A percentile compares a stretch with the other conserved stretches of the same genome.
These are phyloP conservation scores for Paradendryphiella salina DNA, from an alignment of 2,329 filamentous ascomycete genomes.

Conservation along the genomic window DNA sequence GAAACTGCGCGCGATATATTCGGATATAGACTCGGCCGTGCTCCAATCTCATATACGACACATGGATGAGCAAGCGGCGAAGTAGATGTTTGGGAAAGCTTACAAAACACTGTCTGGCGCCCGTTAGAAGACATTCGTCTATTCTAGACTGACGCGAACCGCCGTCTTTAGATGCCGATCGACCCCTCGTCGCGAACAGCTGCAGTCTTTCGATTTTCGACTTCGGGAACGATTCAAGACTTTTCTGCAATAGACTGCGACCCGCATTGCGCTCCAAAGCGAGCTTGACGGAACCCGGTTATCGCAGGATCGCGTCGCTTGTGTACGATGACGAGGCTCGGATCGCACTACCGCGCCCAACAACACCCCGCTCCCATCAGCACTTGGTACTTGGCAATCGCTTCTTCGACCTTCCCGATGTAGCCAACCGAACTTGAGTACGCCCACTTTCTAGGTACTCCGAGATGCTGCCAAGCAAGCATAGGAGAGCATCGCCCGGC, in stretches of 20 bases:
- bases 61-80: slow-evolving; percentile 20
- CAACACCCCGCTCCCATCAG: slow-evolving; percentile 4
- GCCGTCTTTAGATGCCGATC: too few relatives aligned
- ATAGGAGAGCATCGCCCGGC: neutral
- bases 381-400: slow-evolving; percentile 6
- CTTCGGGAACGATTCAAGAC: neutral
- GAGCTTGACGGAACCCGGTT: neutral
- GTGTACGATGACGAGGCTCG: slow-evolving; percentile 1
- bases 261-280: neutral
- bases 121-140: neutral
- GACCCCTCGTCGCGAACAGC: too few relatives aligned
- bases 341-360: slow-evolving; percentile 2
- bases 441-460: neutral
- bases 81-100: neutral
- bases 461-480: slow-evolving; percentile 3
- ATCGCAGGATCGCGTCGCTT: neutral
- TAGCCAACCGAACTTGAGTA: slow-evolving; percentile 2
- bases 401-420: slow-evolving; percentile 7
- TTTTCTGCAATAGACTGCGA: neutral
- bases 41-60: slow-evolving; percentile 12
- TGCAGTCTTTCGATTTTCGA: too few relatives aligned
- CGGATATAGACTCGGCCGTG: slow-evolving; percentile 7
- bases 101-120: neutral
- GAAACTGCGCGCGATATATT: slow-evolving; percentile 4
- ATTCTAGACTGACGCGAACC: too few relatives aligned